Conservation (phyloP, 2,329 filamentous ascomycete species). For the Colletotrichum gigasporum region DNA sequence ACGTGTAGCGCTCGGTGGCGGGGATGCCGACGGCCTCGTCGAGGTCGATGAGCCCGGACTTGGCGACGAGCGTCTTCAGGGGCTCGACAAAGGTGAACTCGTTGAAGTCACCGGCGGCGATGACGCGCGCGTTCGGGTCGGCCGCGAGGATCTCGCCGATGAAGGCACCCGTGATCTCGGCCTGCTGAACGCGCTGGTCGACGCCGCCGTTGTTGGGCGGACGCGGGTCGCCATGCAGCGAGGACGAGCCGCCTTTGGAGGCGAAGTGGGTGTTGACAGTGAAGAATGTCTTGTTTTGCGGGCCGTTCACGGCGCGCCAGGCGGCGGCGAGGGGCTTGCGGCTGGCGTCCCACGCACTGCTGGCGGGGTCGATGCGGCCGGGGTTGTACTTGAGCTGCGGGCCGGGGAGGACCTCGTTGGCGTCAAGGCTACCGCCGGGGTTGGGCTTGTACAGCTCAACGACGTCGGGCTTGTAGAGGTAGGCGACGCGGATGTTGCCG, state of each 20-base stretch:
- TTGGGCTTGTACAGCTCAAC: constrained; percentile 68
- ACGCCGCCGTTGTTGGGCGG: constrained; percentile 74
- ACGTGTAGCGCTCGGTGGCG: constrained; percentile 72
- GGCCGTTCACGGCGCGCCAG: constrained; percentile 67
- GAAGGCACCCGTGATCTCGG: constrained; percentile 68
- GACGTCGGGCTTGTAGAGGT: constrained; percentile 71
- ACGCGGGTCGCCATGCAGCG: constrained; percentile 71
- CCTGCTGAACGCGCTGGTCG: constrained; percentile 64
- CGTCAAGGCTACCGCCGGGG: constrained; percentile 62
- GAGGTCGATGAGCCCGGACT: constrained; percentile 67
- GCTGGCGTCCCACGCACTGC: constrained; percentile 66
- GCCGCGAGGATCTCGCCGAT: constrained; percentile 64
- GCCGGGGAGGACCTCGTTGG: constrained; percentile 65
- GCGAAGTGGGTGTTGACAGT: constrained; percentile 77
- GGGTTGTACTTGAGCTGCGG: constrained; percentile 74
- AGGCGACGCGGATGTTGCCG: constrained; percentile 77
- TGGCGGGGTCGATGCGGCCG: constrained; percentile 70
- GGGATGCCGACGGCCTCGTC: constrained; percentile 66
- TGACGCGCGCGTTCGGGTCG: constrained; percentile 65
- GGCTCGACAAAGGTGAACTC: constrained; percentile 74
- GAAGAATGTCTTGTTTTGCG: constrained; percentile 66
- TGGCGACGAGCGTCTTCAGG: constrained; percentile 59
- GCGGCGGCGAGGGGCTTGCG: constrained; percentile 75
- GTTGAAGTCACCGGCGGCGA: constrained; percentile 76
- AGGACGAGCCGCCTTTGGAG: constrained; percentile 72